Evolutionary conservation across 768 basidiomycete genomes (phyloP).

Genomic region (Suillus paluster): DNA sequence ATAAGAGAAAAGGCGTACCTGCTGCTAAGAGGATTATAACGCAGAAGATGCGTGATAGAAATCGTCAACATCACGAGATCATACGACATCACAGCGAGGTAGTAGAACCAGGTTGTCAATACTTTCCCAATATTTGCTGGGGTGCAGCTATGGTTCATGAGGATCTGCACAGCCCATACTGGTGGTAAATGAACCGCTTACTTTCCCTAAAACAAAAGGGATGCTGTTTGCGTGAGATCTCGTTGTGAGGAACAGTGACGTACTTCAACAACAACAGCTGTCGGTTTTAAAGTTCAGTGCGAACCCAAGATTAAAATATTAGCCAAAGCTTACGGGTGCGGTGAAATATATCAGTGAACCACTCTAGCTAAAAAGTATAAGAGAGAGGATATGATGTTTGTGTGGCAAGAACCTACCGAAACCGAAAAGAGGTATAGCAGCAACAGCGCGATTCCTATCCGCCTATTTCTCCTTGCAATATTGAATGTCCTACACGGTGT

Average conservation of each 20-base stretch:
- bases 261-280: conserved; percentile 26
- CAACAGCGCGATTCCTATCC: conserved; percentile 46
- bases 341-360: conserved; percentile 56
- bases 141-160: conserved; percentile 48
- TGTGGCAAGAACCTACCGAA: conserved; percentile 40
- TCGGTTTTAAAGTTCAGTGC: conserved; percentile 12
- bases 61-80: conserved; percentile 56
- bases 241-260: conserved; percentile 14
- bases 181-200: conserved; percentile 18
- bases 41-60: conserved; percentile 55
- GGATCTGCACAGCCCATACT: background rate
- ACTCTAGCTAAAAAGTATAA: conserved; percentile 48
- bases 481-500: conserved; percentile 54
- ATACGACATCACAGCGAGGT: conserved; percentile 59
- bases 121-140: conserved; percentile 37
- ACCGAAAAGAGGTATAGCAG: conserved; percentile 45
- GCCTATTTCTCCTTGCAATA: conserved; percentile 51
- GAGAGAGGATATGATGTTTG: background rate
- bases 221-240: conserved; percentile 5
- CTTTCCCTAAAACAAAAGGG: conserved; percentile 38
- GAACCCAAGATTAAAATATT: conserved; percentile 9
- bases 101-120: conserved; percentile 58
- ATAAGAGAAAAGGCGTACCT: conserved; percentile 23
- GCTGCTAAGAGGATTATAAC: conserved; percentile 40
- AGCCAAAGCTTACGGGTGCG: conserved; percentile 50